phyloP scores from a whole-genome alignment of 495 filamentous ascomycete species.

The Penicillium verhagenii region DNA sequence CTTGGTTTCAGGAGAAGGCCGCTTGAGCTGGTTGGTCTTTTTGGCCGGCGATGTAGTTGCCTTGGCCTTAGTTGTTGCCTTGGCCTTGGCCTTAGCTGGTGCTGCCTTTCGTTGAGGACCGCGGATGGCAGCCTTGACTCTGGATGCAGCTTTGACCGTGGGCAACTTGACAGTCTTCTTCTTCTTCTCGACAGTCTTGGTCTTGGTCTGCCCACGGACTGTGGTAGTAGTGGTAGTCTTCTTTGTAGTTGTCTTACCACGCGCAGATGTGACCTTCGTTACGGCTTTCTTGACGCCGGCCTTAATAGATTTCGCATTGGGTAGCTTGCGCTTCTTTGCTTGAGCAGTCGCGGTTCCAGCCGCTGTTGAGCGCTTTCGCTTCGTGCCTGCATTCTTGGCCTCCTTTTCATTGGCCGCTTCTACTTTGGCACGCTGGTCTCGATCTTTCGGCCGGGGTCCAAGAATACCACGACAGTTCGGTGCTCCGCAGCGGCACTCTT shows the following conservation, averaged over 20 bases:
- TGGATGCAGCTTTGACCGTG: slow-evolving; percentile 23
- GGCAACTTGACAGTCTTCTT: slow-evolving; percentile 32
- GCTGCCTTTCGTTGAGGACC: slow-evolving; percentile 11
- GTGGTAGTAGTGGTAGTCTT: slow-evolving; percentile 18
- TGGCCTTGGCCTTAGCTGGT: slow-evolving; percentile 18
- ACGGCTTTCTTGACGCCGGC: slow-evolving; percentile 39
- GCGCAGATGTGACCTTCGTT: slow-evolving; percentile 17
- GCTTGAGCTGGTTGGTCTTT: slow-evolving; percentile 27
- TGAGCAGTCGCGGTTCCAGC: slow-evolving; percentile 21
- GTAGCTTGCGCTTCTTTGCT: slow-evolving; percentile 40
- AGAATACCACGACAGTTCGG: slow-evolving; percentile 74
- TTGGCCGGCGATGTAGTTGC: slow-evolving; percentile 12
- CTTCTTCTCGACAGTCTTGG: slow-evolving; percentile 19
- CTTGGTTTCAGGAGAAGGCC: slow-evolving; percentile 37
- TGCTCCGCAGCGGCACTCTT: slow-evolving; percentile 78
- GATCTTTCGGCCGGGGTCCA: slow-evolving; percentile 67
- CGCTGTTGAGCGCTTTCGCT: slow-evolving; percentile 30
- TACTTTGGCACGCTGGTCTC: slow-evolving; percentile 41
- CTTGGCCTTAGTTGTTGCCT: slow-evolving; percentile 20
- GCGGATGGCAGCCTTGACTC: slow-evolving; percentile 25
- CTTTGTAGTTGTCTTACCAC: slow-evolving; percentile 21
- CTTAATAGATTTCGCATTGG: slow-evolving; percentile 34
- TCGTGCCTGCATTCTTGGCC: slow-evolving; percentile 40
- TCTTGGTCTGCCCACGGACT: slow-evolving; percentile 1
- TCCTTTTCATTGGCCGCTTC: slow-evolving; percentile 39